Percentiles rank a stretch among this genome's conserved stretches.
phyloP scores from a whole-genome alignment of 202 grass and related monocot species.

The Musa balbisiana region DNA sequence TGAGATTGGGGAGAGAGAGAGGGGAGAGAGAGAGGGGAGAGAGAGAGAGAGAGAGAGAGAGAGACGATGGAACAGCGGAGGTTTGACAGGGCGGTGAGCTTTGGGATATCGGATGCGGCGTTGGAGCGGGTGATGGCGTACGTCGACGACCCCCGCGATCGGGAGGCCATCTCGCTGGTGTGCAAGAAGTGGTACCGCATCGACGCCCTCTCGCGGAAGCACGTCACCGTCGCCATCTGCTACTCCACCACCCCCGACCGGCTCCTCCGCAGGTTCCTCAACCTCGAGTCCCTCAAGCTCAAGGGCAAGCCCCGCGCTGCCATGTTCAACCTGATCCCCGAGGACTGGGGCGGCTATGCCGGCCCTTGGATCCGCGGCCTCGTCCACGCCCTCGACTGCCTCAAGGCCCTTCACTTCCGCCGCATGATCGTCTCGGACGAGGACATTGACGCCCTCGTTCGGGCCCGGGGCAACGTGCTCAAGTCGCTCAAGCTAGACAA shows the following conservation, averaged over 20 bases:
- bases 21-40: too few relatives aligned
- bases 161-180: slow-evolving; percentile 55
- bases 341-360: slow-evolving; percentile 74
- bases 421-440: slow-evolving; percentile 72
- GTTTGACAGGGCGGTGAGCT: too few relatives aligned
- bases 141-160: slow-evolving; percentile 69
- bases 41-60: too few relatives aligned
- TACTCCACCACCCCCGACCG: slow-evolving; percentile 56
- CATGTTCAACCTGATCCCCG: slow-evolving; percentile 76
- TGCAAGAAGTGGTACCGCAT: slow-evolving; percentile 74
- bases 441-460: slow-evolving; percentile 53
- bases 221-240: slow-evolving; percentile 81
- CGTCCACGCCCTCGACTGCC: slow-evolving; percentile 51
- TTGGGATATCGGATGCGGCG: slow-evolving; percentile 52
- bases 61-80: too few relatives aligned
- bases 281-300: slow-evolving; percentile 70
- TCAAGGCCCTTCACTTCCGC: slow-evolving; percentile 71
- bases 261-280: slow-evolving; percentile 53
- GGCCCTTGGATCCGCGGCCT: slow-evolving; percentile 47
- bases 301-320: slow-evolving; percentile 88
- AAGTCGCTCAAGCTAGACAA: slow-evolving; percentile 83
- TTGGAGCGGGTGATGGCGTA: slow-evolving; percentile 62
- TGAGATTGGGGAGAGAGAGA: too few relatives aligned
- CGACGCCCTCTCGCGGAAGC: slow-evolving; percentile 71
- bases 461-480: slow-evolving; percentile 53